phyloP scores from a whole-genome alignment of 495 filamentous ascomycete genomes.

The Tuber indicum region DNA sequence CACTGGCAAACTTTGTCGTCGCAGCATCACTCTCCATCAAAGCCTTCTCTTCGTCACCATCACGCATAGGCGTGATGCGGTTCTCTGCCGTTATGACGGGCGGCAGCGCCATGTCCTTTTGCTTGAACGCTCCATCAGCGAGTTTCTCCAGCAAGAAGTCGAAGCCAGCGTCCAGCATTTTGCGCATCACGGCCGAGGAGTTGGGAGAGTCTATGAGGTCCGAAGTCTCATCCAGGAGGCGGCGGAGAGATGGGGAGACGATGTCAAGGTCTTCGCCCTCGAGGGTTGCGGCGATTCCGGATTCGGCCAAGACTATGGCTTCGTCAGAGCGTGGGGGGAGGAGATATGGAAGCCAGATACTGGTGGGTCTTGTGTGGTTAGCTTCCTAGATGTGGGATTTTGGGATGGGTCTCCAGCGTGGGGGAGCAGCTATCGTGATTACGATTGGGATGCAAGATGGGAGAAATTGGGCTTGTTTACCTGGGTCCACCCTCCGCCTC shows the following conservation, averaged over 20 bases:
- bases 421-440: constrained; percentile 5
- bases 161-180: constrained; percentile 81
- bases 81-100: constrained; percentile 43
- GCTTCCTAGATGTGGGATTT: not conserved
- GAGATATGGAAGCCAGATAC: constrained; percentile 69
- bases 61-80: not conserved
- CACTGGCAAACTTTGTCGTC: constrained; percentile 77
- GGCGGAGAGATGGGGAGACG: constrained; percentile 59
- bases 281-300: constrained; percentile 52
- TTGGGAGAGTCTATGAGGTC: constrained; percentile 91
- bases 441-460: not conserved
- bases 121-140: constrained; percentile 67
- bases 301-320: constrained; percentile 71
- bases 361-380: constrained; percentile 43
- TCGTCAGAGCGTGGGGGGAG: constrained; percentile 75
- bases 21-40: constrained; percentile 19
- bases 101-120: constrained; percentile 48
- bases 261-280: constrained; percentile 33
- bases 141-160: constrained; percentile 76
- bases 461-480: constrained; percentile 42
- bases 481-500: constrained; percentile 67
- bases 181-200: constrained; percentile 73
- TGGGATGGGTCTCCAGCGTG: constrained; percentile 3
- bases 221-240: constrained; percentile 90
- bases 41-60: constrained; percentile 5